Conservation (phyloP, 495 filamentous ascomycete species). For the Talaromyces proteolyticus region DNA sequence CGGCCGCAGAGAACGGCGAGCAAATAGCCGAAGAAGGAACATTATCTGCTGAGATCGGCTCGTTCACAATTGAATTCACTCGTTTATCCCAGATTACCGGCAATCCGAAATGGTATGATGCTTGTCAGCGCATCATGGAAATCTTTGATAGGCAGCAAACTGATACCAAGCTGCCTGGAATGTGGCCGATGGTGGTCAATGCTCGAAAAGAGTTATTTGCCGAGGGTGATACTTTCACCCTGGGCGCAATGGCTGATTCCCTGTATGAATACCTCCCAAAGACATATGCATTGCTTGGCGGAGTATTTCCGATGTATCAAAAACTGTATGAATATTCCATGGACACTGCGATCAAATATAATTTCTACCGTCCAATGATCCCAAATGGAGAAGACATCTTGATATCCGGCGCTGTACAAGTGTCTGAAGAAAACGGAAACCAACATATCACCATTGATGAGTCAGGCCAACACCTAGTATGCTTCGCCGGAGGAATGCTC, state of each 20-base stretch:
- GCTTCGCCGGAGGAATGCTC: slow-evolving; percentile 82
- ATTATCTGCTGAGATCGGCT: slow-evolving; percentile 76
- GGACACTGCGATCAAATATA: slow-evolving; percentile 22
- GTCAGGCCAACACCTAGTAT: slow-evolving; percentile 65
- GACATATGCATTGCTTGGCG: slow-evolving; percentile 29
- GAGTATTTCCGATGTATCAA: slow-evolving; percentile 26
- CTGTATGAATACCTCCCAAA: slow-evolving; percentile 28
- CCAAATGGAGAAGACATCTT: slow-evolving; percentile 31
- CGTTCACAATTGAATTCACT: slow-evolving; percentile 87
- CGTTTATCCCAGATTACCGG: slow-evolving; percentile 83
- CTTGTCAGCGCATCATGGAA: slow-evolving; percentile 80
- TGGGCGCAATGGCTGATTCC: slow-evolving; percentile 19
- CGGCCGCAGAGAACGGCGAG: background rate
- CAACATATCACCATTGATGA: too few relatives aligned
- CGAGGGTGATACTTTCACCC: background rate
- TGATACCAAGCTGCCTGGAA: slow-evolving; percentile 58
- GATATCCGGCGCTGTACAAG: slow-evolving; percentile 8
- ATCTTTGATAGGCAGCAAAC: slow-evolving; percentile 68
- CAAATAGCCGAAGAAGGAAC: background rate
- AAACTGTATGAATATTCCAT: slow-evolving; percentile 34
- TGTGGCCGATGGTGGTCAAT: slow-evolving; percentile 44
- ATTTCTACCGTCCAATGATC: slow-evolving; percentile 42
- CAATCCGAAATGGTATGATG: slow-evolving; percentile 87
- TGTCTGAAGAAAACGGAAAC: too few relatives aligned
- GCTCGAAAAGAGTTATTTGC: background rate